phyloP scores from a whole-genome alignment of 2,329 filamentous ascomycete genomes.

The Samsoniella hepiali region DNA sequence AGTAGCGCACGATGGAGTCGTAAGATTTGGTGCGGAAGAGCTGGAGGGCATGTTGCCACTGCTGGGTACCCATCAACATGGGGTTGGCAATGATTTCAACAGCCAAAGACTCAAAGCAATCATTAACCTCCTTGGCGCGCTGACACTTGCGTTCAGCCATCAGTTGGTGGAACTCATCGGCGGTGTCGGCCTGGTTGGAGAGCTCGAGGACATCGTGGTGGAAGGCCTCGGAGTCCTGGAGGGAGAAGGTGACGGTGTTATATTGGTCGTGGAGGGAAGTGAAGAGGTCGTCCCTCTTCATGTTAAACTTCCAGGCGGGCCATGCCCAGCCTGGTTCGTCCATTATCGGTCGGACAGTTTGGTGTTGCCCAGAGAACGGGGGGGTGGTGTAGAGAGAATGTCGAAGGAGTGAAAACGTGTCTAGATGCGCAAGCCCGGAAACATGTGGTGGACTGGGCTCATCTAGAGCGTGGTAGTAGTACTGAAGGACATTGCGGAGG shows the following conservation, averaged over 20 bases:
- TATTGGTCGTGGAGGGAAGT: slow-evolving; percentile 57
- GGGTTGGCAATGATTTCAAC: slow-evolving; percentile 60
- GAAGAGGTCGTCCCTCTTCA: slow-evolving; percentile 57
- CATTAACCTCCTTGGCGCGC: slow-evolving; percentile 53
- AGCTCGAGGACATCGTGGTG: slow-evolving; percentile 61
- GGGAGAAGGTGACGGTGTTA: slow-evolving; percentile 54
- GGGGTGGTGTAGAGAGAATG: slow-evolving; percentile 18
- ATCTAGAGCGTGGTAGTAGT: slow-evolving; percentile 22
- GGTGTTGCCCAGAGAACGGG: slow-evolving; percentile 12
- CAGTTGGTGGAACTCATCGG: slow-evolving; percentile 52
- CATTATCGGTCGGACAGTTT: slow-evolving; percentile 39
- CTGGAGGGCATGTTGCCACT: slow-evolving; percentile 57
- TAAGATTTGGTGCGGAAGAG: slow-evolving; percentile 58
- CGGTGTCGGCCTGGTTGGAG: slow-evolving; percentile 47
- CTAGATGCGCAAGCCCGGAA: slow-evolving; percentile 9
- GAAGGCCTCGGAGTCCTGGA: slow-evolving; percentile 59
- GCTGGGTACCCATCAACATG: slow-evolving; percentile 53
- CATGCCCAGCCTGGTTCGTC: slow-evolving; percentile 52
- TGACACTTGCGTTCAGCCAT: slow-evolving; percentile 52
- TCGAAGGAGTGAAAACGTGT: slow-evolving; percentile 18
- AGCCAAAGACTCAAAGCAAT: slow-evolving; percentile 55
- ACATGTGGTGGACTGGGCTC: slow-evolving; percentile 19
- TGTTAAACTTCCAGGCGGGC: slow-evolving; percentile 62
- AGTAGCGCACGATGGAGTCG: slow-evolving; percentile 59
- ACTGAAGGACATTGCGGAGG: slow-evolving; percentile 23